Evolutionary conservation across 768 basidiomycete genomes (phyloP), one percentile per base, ranked within the genome.

Genomic region (Xerocomus potaroensis): DNA sequence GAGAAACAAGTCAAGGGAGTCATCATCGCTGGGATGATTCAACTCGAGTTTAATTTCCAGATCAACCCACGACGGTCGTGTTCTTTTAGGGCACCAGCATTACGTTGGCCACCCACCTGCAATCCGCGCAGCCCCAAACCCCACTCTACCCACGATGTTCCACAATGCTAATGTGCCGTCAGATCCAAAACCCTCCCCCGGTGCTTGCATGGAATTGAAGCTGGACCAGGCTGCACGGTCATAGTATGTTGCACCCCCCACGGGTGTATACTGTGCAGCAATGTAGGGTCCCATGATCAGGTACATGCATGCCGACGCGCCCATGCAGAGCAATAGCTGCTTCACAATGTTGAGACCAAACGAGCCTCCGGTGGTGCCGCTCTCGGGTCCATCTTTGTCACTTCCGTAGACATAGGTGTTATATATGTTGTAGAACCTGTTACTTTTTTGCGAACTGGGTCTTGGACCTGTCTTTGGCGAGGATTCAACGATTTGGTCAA

Each of bases 401-500:
- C 66, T 66, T 16, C 74, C 72, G 48, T 76, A 75, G 30, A 78
- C 72, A 48, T 78, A 78, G 21, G 87, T 90, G 65, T 91, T 91
- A 65, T 91, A 89, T 60, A 91, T 87, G 65, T 89, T 91, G 70
- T 87, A 91, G 63, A 91, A 89, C 41, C 81, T 74, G 43, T 77
- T 73, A 40, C 72, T 74, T 38, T 71, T 68, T 11, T 74, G 69
- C 48, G 62, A 50, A 29, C 61, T 65, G 14, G 68, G 67, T 43
- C 59, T 47, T 2, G 59, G 60, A 18, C 67, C 65, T 15, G 64
- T 62, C 52, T 61, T 66, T 14, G 57, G 43, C 18, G 64, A 62
- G 4, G 76, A 72, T 48, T 68, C 68, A 34, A 70, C 78, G 45
- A 91, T 70, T 63, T 83, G 79, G 62, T 91, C 88, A 56, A 91